Evolutionary conservation across 192 early-diverging fungal species (phyloP), one percentile per base, ranked within the genome.

Genomic region (Gamsiella multidivaricata): DNA sequence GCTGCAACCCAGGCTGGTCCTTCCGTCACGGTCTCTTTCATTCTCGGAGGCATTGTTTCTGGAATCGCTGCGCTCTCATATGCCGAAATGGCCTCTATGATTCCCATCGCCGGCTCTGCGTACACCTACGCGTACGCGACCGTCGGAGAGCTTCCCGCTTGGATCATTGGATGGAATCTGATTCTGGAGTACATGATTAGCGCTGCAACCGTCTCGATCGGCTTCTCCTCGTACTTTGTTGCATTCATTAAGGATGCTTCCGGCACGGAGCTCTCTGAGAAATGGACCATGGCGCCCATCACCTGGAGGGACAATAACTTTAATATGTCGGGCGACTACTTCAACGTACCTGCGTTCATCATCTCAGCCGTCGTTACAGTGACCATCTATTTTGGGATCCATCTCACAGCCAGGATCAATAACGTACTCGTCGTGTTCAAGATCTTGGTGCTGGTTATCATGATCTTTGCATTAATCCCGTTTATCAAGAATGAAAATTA

Each of bases 151-250:
- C 68, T 96, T 23, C 63, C 94, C 22, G 94, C 90, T 2, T 97
- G 95, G 95, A 91, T 94, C 42, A 91, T 95, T 65, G 94, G 94
- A 15, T 97, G 95, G 95, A 91, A 94, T 80, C 78, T 96, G 36
- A 91, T 94, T 12, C 80, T 96, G 29, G 95, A 96, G 81, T 96
- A 95, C 72, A 82, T 95, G 74, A 90, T 96, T 17, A 91, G 92
- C 3, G 91, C 93, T 20, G 91, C 94, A 0, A 90, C 94, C 0
- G 93, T 95, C 33, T 89, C 94, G 17, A 84, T 87, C 64, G 91
- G 94, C 9, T 97, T 94, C 93, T 93, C 94, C 18, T 84, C 80
- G 0, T 97, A 97, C 69, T 82, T 97, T 65, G 88, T 87, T 9
- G 73, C 73, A 3, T 92, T 96, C 54, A 80, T 94, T 42, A 22